Evolutionary conservation across 2,329 filamentous ascomycete species (phyloP).

Genomic region (Cytospora paraplurivora): DNA sequence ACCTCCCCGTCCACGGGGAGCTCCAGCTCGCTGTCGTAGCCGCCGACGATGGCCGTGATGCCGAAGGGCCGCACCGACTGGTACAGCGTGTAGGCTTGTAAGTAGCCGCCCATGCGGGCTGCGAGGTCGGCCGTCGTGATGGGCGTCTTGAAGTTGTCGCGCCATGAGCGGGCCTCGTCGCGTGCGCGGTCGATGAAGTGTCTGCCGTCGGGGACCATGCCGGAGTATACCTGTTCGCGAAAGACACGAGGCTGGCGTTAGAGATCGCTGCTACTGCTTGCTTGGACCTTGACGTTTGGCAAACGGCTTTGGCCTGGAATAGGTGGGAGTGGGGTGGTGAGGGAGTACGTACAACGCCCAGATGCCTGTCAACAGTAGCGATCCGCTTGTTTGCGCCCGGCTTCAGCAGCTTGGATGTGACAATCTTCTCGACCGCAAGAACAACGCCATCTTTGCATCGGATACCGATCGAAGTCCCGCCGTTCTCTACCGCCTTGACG

Average conservation of each 20-base stretch:
- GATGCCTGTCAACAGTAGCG: conserved; percentile 88
- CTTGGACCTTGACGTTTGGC: background rate
- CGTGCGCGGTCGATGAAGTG: conserved; percentile 94
- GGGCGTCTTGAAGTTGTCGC: conserved; percentile 89
- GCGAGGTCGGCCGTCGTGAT: conserved; percentile 88
- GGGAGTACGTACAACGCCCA: conserved; percentile 75
- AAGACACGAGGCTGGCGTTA: conserved; percentile 7
- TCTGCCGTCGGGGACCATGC: conserved; percentile 90
- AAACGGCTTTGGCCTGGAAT: background rate
- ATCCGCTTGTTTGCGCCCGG: conserved; percentile 96
- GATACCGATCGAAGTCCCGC: conserved; percentile 93
- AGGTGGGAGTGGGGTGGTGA: background rate
- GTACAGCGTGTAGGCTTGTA: conserved; percentile 97
- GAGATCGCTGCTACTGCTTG: background rate
- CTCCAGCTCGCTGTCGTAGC: conserved; percentile 89
- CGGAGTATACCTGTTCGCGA: conserved; percentile 75
- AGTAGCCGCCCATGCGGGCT: conserved; percentile 90
- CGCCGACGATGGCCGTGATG: conserved; percentile 90
- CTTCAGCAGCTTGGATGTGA: conserved; percentile 94
- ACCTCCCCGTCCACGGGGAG: conserved; percentile 88
- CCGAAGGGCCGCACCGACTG: conserved; percentile 95
- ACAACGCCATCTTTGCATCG: conserved; percentile 97
- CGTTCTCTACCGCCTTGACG: conserved; percentile 97
- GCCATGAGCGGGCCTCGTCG: conserved; percentile 90
- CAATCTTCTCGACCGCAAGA: conserved; percentile 93